A percentile compares a stretch with the other conserved stretches of the same genome.
phyloP scores from a whole-genome alignment of 176 grass and related monocot genomes.

The Triticum monococcum region DNA sequence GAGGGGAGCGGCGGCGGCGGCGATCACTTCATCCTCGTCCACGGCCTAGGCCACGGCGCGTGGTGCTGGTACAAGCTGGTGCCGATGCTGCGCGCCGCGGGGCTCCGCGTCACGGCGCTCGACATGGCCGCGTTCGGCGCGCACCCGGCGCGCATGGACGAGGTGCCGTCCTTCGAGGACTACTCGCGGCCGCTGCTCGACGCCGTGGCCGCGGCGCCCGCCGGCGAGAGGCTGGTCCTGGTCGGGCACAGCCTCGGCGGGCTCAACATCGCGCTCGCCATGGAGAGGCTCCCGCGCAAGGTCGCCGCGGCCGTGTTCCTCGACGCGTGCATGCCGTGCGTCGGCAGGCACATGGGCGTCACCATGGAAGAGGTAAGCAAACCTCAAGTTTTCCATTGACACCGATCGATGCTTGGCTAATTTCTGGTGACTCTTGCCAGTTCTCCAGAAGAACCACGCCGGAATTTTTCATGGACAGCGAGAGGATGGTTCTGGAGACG shows the following conservation, averaged over 20 bases:
- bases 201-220: constrained; percentile 1
- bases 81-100: constrained; percentile 19
- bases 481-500: constrained; percentile 16
- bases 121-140: constrained; percentile 42
- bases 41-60: constrained; percentile 45
- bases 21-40: constrained; percentile 53
- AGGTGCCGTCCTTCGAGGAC: constrained; percentile 50
- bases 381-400: no score
- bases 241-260: constrained; percentile 59
- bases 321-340: constrained; percentile 32
- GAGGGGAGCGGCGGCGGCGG: not conserved
- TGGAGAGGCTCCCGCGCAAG: constrained; percentile 44
- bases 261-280: constrained; percentile 43
- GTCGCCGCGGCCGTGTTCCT: constrained; percentile 42
- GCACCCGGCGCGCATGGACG: constrained; percentile 35
- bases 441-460: constrained; percentile 15
- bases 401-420: no score
- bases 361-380: constrained; percentile 25
- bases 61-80: constrained; percentile 70
- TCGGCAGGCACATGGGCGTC: constrained; percentile 7
- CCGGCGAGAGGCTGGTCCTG: constrained; percentile 39
- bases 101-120: constrained; percentile 40
- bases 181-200: constrained; percentile 50
- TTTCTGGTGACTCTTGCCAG: not conserved
- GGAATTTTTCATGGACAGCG: constrained; percentile 47